These are phyloP conservation scores for Plantago elongata DNA, from an alignment of 257 asterid genomes.

Conservation along the genomic window DNA sequence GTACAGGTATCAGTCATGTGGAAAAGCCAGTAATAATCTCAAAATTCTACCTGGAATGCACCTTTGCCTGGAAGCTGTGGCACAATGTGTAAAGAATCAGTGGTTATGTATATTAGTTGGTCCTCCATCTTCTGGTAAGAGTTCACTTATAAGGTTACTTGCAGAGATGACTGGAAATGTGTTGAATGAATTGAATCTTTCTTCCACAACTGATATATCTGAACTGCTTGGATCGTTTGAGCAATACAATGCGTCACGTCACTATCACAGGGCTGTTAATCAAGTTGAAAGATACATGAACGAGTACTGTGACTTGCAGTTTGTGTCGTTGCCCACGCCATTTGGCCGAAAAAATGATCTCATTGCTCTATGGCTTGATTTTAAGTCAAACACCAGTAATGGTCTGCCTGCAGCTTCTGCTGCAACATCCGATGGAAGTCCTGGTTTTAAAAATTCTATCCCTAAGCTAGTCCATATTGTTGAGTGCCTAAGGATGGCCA, in stretches of 20 bases:
- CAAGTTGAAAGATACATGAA: conserved; percentile 64
- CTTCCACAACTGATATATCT: conserved; percentile 93
- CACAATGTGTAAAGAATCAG: conserved; percentile 67
- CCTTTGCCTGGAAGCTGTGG: conserved; percentile 65
- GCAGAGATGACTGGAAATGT: conserved; percentile 85
- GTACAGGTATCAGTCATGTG: conserved; percentile 41
- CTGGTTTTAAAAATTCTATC: conserved; percentile 46
- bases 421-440: conserved; percentile 31
- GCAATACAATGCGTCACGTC: conserved; percentile 78
- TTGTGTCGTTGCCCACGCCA: conserved; percentile 42
- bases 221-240: conserved; percentile 97
- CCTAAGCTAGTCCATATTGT: conserved; percentile 48
- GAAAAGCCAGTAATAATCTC: conserved; percentile 41
- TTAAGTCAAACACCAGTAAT: conserved; percentile 40
- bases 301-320: conserved; percentile 63
- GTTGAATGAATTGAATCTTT: conserved; percentile 80
- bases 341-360: conserved; percentile 46
- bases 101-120: conserved; percentile 97
- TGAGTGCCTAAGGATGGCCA: conserved; percentile 47
- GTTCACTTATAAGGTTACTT: conserved; percentile 68
- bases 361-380: conserved; percentile 58
- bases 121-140: conserved; percentile 87
- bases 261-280: conserved; percentile 57
- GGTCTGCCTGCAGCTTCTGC: conserved; percentile 29
- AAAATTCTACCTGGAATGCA: conserved; percentile 68